Evolutionary conservation across 306 rosid genomes (phyloP).

Genomic region (Mimosa bimucronata): DNA sequence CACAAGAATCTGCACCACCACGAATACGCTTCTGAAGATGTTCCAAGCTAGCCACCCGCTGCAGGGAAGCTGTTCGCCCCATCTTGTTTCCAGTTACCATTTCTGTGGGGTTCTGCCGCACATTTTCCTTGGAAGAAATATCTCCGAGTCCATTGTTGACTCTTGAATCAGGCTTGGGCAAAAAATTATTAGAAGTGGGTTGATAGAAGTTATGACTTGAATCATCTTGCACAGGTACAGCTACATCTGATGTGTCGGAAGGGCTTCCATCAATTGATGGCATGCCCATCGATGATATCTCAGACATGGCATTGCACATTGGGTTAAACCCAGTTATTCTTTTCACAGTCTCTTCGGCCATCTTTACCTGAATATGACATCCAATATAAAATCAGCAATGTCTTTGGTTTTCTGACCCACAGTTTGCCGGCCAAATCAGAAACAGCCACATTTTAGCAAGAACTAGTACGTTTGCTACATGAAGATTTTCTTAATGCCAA

Average conservation of each 20-base stretch:
- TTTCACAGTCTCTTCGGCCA: constrained; percentile 90
- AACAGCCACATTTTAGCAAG: constrained; percentile 26
- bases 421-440: constrained; percentile 30
- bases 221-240: constrained; percentile 76
- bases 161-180: constrained; percentile 46
- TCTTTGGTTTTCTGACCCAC: constrained; percentile 22
- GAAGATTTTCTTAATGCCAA: constrained; percentile 13
- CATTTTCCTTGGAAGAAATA: constrained; percentile 58
- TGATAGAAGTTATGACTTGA: constrained; percentile 57
- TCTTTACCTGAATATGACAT: constrained; percentile 62
- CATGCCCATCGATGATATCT: constrained; percentile 62
- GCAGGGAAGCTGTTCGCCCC: constrained; percentile 63
- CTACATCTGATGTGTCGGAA: constrained; percentile 76
- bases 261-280: constrained; percentile 71
- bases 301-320: constrained; percentile 61
- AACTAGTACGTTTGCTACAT: not conserved
- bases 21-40: constrained; percentile 89
- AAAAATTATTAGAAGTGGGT: constrained; percentile 47
- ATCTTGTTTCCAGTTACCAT: constrained; percentile 57
- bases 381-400: not conserved
- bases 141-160: constrained; percentile 55
- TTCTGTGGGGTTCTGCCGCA: constrained; percentile 51
- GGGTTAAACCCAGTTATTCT: constrained; percentile 74
- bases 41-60: constrained; percentile 97
- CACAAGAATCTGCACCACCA: constrained; percentile 48